Base-by-base conservation (phyloP, 1,284 basidiomycete genomes). In the Omphalotus olearius region DNA sequence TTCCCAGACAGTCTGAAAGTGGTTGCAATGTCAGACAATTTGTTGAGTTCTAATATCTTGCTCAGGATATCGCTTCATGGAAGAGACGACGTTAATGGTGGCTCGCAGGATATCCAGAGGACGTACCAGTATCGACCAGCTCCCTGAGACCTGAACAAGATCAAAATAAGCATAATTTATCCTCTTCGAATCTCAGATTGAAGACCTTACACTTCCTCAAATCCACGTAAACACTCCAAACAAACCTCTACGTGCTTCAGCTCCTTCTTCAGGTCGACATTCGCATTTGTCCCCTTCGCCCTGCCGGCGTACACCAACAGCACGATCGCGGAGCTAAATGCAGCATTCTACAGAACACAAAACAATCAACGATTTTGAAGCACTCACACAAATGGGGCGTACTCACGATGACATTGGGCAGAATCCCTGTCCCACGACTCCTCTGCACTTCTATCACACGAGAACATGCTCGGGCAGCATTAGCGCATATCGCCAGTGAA, bases 271-370 rank as follows among this genome's bases (percentile, higher is more conserved):
- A 76, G 69, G 56, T 87, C 81, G 2, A 66, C 68, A 4, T 67
- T 63, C 7, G 74, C 64, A 1, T 79, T 78, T 9, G 79, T 73
- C 48, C 77, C 74, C 60, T 76, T 79, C 11, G 79, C 79, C 13
- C 81, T 78, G 77, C 86, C 89, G 25, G 88, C 78, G 56, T 82
- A 85, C 54, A 92, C 72, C 35, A 91, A 67, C 3, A 91, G 73
- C 10, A 91, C 79, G 26, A 87, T 75, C 0, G 76, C 81, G 1
- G 47, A 53, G 14, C 46, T 51, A 38, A 50, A 50, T 1, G 48
- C 39, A 14, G 48, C 43, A 26, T 50, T 40, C 48, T 50, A 17
- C 16, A 37, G 7, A 30, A 16, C n/a, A 13, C 26, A 18, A 10
- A 33, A 14, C 11, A 5, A 11, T 35, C 5, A 18, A 36, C 11